A percentile compares a stretch with the other conserved stretches of the same genome.
Evolutionary conservation across 2,329 filamentous ascomycete genomes (phyloP).

Genomic region (Pyricularia grisea): DNA sequence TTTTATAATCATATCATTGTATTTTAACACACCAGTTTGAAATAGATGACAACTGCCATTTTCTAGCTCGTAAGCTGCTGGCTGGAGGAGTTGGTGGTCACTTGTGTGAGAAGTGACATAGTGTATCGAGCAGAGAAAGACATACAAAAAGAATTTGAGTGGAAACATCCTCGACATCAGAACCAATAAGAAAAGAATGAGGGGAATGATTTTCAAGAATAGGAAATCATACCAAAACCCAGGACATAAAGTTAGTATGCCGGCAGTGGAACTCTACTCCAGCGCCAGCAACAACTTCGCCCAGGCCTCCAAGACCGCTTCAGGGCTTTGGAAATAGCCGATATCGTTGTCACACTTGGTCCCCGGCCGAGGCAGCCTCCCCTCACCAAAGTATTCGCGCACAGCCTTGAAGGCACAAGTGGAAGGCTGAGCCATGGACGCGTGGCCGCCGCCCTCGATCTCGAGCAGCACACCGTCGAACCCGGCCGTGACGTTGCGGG

Average conservation of each 20-base stretch:
- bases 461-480: constrained; percentile 19
- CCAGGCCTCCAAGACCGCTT: not conserved
- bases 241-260: not conserved
- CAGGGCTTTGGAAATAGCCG: not conserved
- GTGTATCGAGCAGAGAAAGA: not conserved
- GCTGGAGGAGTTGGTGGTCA: not conserved
- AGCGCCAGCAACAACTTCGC: not conserved
- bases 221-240: not conserved
- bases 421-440: constrained; percentile 14
- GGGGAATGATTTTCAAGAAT: not conserved
- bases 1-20: not conserved
- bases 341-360: constrained; percentile 19
- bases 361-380: constrained; percentile 21
- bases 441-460: constrained; percentile 14
- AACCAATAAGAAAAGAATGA: not conserved
- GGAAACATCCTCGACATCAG: not conserved
- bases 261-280: not conserved
- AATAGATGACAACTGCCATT: not conserved
- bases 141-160: not conserved
- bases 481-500: constrained; percentile 15
- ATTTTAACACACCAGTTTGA: not conserved
- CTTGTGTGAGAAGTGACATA: not conserved
- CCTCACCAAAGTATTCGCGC: constrained; percentile 22
- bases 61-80: not conserved
- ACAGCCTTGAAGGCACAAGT: constrained; percentile 19